Base-by-base conservation (phyloP, 495 filamentous ascomycete genomes). In the Alectoria sarmentosa region DNA sequence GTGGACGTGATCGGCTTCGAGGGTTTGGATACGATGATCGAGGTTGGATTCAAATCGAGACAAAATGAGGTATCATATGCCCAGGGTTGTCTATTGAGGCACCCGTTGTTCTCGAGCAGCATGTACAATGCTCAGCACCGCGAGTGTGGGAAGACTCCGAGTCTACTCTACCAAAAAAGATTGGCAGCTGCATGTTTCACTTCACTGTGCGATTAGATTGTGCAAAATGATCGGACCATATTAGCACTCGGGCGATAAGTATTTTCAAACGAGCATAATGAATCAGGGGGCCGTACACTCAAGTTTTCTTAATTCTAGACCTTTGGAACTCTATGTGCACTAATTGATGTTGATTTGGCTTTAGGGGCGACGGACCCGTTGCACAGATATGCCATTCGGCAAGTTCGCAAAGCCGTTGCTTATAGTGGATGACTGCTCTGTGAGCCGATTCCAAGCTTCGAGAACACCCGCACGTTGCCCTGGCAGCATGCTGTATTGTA, bases 401-500 rank as follows among this genome's bases (percentile, higher is more conserved):
- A 69, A 28, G 10, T 60, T 69, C 30, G 64, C 64, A 42, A 49
- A 28, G 28, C 55, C 42, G 52, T 63, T 64, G 15, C 36, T 59
- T 30, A 48, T 26, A 17, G 54, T 15, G 26, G 68, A 44, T 34
- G 68, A 57, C 26, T 76, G 76, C 68, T 85, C 81, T 3, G 84
- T 90, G 64, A 96, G 75, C 58, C 86, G 82, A 37, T 83, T 76
- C 95, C 95, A 99, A 66, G 97, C 86, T 72, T 97, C 92, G 65
- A 80, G 74, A 58, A 97, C 86, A 3, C 89, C 84, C 0, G 90
- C 90, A 9, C 94, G 79, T 48, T 80, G 85, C 15, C 90, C 87
- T 8, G 94, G 94, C 38, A 99, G 80, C 95, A 98, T 98, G 77
- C 90, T 94, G 76, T 99, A 99, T 76, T 99, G 94, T 70, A 99